These are phyloP conservation scores for Aspergillus sp. DNA, from an alignment of 2,329 filamentous ascomycete genomes.

Conservation along the genomic window DNA sequence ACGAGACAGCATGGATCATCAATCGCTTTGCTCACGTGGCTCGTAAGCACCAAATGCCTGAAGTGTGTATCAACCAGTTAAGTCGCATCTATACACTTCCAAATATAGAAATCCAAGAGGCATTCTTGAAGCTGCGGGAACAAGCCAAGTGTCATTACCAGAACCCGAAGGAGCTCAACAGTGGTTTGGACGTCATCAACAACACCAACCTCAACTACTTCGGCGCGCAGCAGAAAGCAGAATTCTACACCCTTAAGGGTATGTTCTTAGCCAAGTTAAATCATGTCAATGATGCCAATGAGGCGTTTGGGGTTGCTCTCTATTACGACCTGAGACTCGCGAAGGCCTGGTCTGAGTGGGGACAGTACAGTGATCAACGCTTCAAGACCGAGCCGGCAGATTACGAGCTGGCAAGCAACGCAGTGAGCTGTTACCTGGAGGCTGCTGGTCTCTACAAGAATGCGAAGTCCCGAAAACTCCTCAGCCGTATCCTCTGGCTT, in stretches of 20 bases:
- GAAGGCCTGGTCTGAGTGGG: conserved; percentile 99
- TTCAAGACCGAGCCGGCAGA: conserved; percentile 88
- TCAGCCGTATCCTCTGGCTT: conserved; percentile 91
- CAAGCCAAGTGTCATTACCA: conserved; percentile 99
- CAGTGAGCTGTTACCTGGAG: conserved; percentile 92
- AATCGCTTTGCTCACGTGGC: conserved; percentile 98
- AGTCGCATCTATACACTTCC: conserved; percentile 97
- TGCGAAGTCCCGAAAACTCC: conserved; percentile 87
- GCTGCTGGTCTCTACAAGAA: conserved; percentile 96
- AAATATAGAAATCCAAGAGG: conserved; percentile 99
- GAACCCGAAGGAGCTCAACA: conserved; percentile 86
- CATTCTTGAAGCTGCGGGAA: conserved; percentile 95
- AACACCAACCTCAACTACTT: conserved; percentile 99
- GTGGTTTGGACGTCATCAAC: conserved; percentile 95
- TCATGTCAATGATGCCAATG: conserved; percentile 85
- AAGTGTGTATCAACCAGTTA: conserved; percentile 95
- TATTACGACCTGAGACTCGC: conserved; percentile 94
- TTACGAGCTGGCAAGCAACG: conserved; percentile 79
- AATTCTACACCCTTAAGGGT: conserved; percentile 98
- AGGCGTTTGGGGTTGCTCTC: conserved; percentile 88
- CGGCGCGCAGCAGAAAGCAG: conserved; percentile 89
- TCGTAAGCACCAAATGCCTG: conserved; percentile 90
- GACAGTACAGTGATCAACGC: conserved; percentile 92
- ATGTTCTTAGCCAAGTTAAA: conserved; percentile 97
- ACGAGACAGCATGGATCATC: conserved; percentile 99